Conservation (phyloP, 2,329 filamentous ascomycete genomes). For the Aschersonia sp. region DNA sequence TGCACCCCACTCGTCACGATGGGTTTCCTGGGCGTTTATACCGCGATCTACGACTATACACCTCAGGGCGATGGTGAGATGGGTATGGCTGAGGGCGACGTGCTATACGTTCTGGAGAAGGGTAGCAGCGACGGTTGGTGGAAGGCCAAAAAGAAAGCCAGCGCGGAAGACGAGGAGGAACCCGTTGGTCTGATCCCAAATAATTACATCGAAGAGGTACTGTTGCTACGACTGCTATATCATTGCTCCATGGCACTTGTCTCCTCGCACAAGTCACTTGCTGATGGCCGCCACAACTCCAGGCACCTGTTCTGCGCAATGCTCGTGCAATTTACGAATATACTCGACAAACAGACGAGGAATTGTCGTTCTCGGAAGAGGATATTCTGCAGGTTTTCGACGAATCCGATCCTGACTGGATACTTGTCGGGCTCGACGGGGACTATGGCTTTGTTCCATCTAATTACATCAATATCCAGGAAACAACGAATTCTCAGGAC, state of each 20-base stretch:
- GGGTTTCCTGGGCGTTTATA: constrained; percentile 87
- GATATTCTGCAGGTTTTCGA: constrained; percentile 75
- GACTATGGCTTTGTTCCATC: constrained; percentile 91
- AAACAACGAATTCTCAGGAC: constrained; percentile 27
- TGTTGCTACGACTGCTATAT: no score
- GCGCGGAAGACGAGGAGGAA: constrained; percentile 74
- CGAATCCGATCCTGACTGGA: constrained; percentile 89
- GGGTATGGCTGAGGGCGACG: constrained; percentile 68
- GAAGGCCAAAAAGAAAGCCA: constrained; percentile 87
- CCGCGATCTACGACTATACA: constrained; percentile 82
- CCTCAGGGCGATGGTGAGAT: constrained; percentile 81
- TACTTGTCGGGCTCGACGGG: constrained; percentile 67
- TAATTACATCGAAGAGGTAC: constrained; percentile 88
- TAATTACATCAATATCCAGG: constrained; percentile 78
- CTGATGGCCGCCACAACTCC: neutral
- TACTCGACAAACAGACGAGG: constrained; percentile 90
- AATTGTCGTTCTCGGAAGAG: constrained; percentile 90
- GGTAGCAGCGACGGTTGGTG: constrained; percentile 73
- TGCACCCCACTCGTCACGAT: constrained; percentile 30
- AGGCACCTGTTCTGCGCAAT: constrained; percentile 52
- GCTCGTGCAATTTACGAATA: constrained; percentile 98
- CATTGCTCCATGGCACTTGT: no score
- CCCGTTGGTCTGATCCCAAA: constrained; percentile 81
- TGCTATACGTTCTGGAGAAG: constrained; percentile 82
- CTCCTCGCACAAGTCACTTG: neutral